Conservation (phyloP, 768 basidiomycete species). For the Xanthoconium purpureum region DNA sequence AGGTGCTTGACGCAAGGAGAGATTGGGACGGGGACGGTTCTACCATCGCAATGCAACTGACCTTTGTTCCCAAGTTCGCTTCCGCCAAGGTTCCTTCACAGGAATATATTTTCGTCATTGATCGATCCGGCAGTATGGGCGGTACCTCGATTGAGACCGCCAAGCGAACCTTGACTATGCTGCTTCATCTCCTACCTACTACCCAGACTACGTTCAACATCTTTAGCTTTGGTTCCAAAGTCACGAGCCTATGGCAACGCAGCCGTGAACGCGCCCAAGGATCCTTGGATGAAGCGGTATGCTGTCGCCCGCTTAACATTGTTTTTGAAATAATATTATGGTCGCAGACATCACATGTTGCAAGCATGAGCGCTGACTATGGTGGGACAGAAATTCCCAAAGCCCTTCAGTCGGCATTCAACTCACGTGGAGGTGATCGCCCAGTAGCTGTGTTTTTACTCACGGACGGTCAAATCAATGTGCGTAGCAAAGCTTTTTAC, state of each 20-base stretch:
- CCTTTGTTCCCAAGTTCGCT: constrained; percentile 51
- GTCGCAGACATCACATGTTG: constrained; percentile 40
- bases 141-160: constrained; percentile 43
- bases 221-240: constrained; percentile 45
- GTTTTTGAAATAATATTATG: constrained; percentile 16
- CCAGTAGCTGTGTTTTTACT: constrained; percentile 54
- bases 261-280: constrained; percentile 33
- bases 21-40: constrained; percentile 1
- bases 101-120: constrained; percentile 61
- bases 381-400: constrained; percentile 51
- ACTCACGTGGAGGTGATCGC: constrained; percentile 29
- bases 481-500: neutral
- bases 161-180: constrained; percentile 42
- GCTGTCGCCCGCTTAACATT: neutral
- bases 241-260: constrained; percentile 33
- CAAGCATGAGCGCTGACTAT: constrained; percentile 38
- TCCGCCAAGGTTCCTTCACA: constrained; percentile 42
- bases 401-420: constrained; percentile 42
- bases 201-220: constrained; percentile 50
- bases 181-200: constrained; percentile 49
- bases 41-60: constrained; percentile 51
- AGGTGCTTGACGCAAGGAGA: constrained; percentile 31
- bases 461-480: constrained; percentile 52
- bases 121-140: constrained; percentile 56
- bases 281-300: constrained; percentile 38